A percentile compares a stretch with the other conserved stretches of the same genome.
These are phyloP conservation scores for Pseudonectria buxi DNA, from an alignment of 2,329 filamentous ascomycete species.

Conservation along the genomic window DNA sequence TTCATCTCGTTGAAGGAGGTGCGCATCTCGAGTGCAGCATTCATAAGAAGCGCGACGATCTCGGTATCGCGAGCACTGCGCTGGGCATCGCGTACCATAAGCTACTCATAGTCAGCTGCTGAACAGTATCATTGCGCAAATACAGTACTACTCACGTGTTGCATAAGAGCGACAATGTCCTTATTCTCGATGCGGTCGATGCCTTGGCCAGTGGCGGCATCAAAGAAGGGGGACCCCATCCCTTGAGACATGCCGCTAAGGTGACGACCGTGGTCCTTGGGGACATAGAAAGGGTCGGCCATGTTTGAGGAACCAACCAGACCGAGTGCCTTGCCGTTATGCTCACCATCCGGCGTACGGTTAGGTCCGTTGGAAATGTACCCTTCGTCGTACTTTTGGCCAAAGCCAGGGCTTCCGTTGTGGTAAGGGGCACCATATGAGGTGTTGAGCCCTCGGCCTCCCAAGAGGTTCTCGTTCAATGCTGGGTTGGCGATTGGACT, in stretches of 20 bases:
- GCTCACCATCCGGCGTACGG: conserved; percentile 45
- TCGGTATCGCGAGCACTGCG: conserved; percentile 94
- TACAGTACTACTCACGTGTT: conserved; percentile 58
- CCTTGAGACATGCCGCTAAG: conserved; percentile 88
- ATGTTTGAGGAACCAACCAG: conserved; percentile 47
- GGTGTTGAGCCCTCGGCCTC: conserved; percentile 30
- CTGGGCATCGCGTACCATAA: conserved; percentile 94
- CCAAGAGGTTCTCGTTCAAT: conserved; percentile 44
- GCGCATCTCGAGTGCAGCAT: conserved; percentile 93
- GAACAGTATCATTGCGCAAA: not conserved
- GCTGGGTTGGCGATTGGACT: conserved; percentile 55
- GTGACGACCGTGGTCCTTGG: conserved; percentile 55
- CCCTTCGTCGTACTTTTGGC: conserved; percentile 70
- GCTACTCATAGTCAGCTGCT: conserved; percentile 36
- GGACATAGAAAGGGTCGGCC: conserved; percentile 59
- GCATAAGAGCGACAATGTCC: conserved; percentile 96
- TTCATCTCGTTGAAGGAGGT: conserved; percentile 95
- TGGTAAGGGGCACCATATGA: conserved; percentile 40
- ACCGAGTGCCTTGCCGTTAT: conserved; percentile 50
- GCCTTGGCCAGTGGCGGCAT: conserved; percentile 77
- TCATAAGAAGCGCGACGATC: conserved; percentile 88
- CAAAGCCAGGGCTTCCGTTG: conserved; percentile 50
- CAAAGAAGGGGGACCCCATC: conserved; percentile 83
- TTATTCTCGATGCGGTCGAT: conserved; percentile 92
- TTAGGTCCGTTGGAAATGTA: conserved; percentile 73